Evolutionary conservation across 768 basidiomycete genomes (phyloP).

Genomic region (Kwoniella dejecticola): DNA sequence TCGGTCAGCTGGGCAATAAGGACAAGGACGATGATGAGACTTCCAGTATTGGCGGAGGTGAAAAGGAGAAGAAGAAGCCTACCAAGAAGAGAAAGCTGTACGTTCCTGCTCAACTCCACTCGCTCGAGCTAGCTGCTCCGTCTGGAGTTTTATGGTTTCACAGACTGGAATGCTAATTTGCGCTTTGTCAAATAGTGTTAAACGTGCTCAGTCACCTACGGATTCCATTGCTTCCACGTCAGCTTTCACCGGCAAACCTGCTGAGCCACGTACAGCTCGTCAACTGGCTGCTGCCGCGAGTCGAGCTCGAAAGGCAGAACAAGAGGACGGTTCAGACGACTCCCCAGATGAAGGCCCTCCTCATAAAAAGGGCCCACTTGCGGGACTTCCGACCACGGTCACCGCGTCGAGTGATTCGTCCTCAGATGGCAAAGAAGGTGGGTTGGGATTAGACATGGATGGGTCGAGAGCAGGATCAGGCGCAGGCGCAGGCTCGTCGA

Average conservation of each 20-base stretch:
- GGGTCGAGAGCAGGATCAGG: conserved; percentile 16
- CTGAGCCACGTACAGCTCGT: conserved; percentile 44
- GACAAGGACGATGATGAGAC: conserved; percentile 44
- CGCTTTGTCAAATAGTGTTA: conserved; percentile 15
- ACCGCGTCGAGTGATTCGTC: conserved; percentile 31
- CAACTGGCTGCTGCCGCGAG: conserved; percentile 47
- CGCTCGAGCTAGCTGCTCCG: too few relatives aligned
- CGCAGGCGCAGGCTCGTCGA: too few relatives aligned
- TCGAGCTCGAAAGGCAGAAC: conserved; percentile 30
- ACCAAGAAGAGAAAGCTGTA: conserved; percentile 46
- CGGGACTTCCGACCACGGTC: conserved; percentile 21
- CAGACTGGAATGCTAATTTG: neutral
- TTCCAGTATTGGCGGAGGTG: conserved; percentile 34
- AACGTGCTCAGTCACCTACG: conserved; percentile 44
- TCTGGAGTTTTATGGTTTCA: neutral
- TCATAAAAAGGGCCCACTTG: conserved; percentile 3
- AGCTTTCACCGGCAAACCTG: conserved; percentile 34
- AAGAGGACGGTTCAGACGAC: conserved; percentile 41
- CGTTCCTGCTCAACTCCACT: neutral
- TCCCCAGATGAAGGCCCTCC: conserved; percentile 10
- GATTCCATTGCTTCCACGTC: conserved; percentile 47
- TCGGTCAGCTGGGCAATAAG: conserved; percentile 35
- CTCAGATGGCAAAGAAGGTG: conserved; percentile 23
- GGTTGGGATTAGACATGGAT: conserved; percentile 28
- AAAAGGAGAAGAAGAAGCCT: conserved; percentile 34